These are phyloP conservation scores for Tetracladium maxilliforme DNA, from an alignment of 2,329 filamentous ascomycete species.

Conservation along the genomic window DNA sequence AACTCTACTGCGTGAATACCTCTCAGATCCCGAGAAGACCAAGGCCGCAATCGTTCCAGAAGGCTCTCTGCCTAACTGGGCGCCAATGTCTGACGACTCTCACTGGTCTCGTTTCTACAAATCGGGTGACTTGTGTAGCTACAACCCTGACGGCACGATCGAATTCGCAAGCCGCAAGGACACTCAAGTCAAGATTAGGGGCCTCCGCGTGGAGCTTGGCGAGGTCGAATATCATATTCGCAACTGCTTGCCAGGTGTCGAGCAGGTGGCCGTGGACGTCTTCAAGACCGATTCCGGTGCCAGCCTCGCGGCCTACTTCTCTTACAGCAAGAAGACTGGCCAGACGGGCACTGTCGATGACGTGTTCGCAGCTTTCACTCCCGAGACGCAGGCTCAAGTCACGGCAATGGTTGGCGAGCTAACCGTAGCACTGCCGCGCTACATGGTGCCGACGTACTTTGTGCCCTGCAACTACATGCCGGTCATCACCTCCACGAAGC, in stretches of 20 bases:
- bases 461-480: constrained; percentile 15
- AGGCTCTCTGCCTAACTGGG: too few relatives aligned
- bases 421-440: constrained; percentile 10
- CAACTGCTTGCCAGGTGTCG: constrained; percentile 18
- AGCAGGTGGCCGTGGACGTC: constrained; percentile 32
- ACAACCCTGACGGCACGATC: constrained; percentile 31
- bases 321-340: background rate
- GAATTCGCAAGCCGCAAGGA: constrained; percentile 48
- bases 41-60: background rate
- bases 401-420: background rate
- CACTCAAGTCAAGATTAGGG: constrained; percentile 47
- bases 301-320: background rate
- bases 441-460: constrained; percentile 19
- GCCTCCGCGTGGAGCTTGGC: constrained; percentile 43
- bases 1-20: background rate
- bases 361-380: background rate
- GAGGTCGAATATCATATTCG: constrained; percentile 24
- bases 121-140: constrained; percentile 39
- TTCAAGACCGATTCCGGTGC: constrained; percentile 14
- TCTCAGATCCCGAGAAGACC: background rate
- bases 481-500: constrained; percentile 15
- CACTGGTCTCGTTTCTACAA: constrained; percentile 36
- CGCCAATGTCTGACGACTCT: too few relatives aligned
- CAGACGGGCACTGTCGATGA: background rate
- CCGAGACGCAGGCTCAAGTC: background rate